Evolutionary conservation across 257 asterid species (phyloP).

Genomic region (Coffea canephora): DNA sequence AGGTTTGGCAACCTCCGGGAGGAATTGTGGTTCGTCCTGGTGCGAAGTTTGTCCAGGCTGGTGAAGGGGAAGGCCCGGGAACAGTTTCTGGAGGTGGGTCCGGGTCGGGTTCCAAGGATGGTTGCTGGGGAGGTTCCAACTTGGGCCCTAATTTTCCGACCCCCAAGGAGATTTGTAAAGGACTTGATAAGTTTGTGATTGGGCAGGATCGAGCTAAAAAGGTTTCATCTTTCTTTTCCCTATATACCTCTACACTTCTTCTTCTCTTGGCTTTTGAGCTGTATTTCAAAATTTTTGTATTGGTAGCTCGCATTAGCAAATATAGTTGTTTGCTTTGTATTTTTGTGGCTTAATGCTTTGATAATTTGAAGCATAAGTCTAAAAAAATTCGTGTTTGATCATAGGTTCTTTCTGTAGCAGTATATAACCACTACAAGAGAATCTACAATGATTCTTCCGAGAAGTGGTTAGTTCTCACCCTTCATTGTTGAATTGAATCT

Average conservation of each 20-base stretch:
- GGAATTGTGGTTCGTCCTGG: constrained; percentile 79
- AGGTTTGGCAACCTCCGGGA: constrained; percentile 94
- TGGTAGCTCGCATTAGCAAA: background rate
- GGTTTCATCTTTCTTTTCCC: constrained; percentile 36
- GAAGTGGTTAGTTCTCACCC: constrained; percentile 62
- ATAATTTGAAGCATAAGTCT: background rate
- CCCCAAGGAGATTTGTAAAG: constrained; percentile 92
- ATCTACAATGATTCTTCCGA: constrained; percentile 65
- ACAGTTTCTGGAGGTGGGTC: constrained; percentile 59
- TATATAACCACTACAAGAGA: constrained; percentile 98
- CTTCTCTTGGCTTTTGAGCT: background rate
- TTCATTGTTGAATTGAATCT: background rate
- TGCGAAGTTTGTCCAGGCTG: constrained; percentile 53
- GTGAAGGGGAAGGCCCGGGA: constrained; percentile 45
- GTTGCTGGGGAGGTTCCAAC: constrained; percentile 92
- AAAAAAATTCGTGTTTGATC: constrained; percentile 9
- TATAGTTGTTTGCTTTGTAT: background rate
- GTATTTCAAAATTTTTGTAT: background rate
- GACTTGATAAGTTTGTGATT: constrained; percentile 93
- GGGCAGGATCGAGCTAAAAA: constrained; percentile 97
- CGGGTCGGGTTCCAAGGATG: constrained; percentile 54
- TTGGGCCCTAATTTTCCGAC: constrained; percentile 78
- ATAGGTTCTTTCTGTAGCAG: constrained; percentile 98
- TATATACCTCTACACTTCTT: constrained; percentile 9
- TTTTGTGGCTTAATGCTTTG: background rate